Evolutionary conservation across 768 basidiomycete genomes (phyloP).

Genomic region (Tulasnella sp.): DNA sequence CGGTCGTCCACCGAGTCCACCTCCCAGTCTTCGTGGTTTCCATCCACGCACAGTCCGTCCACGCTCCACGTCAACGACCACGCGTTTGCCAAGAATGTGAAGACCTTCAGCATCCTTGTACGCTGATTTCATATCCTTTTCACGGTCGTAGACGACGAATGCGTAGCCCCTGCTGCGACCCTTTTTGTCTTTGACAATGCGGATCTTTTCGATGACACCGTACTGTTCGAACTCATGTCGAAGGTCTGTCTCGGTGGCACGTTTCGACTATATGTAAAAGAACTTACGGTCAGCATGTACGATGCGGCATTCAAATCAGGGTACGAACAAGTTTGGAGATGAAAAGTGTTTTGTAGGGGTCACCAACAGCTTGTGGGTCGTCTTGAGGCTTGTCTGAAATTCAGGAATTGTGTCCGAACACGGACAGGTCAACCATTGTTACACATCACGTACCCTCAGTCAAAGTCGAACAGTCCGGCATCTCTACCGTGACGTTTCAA

Average conservation of each 20-base stretch:
- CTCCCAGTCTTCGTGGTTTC: slow-evolving; percentile 93
- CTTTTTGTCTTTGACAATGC: slow-evolving; percentile 87
- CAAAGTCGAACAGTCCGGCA: neutral
- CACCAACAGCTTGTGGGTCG: slow-evolving; percentile 81
- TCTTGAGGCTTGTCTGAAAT: slow-evolving; percentile 83
- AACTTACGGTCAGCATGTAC: slow-evolving; percentile 5
- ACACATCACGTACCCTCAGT: neutral
- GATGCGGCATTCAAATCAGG: neutral
- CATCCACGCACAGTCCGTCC: slow-evolving; percentile 96
- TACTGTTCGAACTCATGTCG: slow-evolving; percentile 92
- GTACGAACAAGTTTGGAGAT: slow-evolving; percentile 73
- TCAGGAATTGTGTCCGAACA: neutral
- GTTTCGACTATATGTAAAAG: slow-evolving; percentile 56
- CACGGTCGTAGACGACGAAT: slow-evolving; percentile 94
- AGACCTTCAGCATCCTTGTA: slow-evolving; percentile 99
- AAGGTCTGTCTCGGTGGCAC: slow-evolving; percentile 81
- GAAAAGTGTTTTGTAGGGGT: slow-evolving; percentile 97
- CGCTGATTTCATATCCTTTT: slow-evolving; percentile 98
- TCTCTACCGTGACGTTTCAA: neutral
- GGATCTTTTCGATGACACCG: slow-evolving; percentile 87
- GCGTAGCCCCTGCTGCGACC: slow-evolving; percentile 84
- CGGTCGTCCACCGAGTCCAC: slow-evolving; percentile 97
- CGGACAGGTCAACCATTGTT: neutral
- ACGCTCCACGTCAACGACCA: slow-evolving; percentile 95
- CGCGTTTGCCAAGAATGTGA: slow-evolving; percentile 90